Conservation (phyloP, 352 stramenopile species). For the Globisporangium alternatum region DNA sequence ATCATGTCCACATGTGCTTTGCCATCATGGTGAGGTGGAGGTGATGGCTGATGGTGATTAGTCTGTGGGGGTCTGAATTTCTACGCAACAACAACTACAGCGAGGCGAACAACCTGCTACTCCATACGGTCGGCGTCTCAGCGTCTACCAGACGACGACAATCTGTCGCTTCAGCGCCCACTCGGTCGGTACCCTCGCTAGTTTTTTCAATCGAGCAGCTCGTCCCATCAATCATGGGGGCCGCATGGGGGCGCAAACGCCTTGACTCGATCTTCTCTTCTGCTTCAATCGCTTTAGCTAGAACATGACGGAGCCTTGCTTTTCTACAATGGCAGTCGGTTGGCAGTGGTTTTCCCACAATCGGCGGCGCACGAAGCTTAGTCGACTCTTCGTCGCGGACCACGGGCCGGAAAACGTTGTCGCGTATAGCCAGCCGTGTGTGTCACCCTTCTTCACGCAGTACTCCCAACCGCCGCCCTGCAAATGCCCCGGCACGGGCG, state of each 20-base stretch:
- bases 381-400: constrained; percentile 41
- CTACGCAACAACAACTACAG: constrained; percentile 4
- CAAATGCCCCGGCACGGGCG: constrained; percentile 33
- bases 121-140: neutral
- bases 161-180: neutral
- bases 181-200: neutral
- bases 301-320: constrained; percentile 26
- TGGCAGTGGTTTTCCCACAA: constrained; percentile 71
- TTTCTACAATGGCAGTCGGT: constrained; percentile 13
- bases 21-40: neutral
- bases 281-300: constrained; percentile 10
- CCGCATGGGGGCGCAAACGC: too few relatives aligned
- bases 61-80: neutral
- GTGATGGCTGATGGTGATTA: neutral
- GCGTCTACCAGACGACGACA: neutral
- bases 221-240: neutral
- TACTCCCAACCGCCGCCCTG: constrained; percentile 52
- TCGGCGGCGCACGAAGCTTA: constrained; percentile 62
- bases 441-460: constrained; percentile 41
- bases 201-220: neutral
- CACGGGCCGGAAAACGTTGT: constrained; percentile 59
- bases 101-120: neutral
- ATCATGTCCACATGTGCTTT: neutral
- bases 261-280: neutral
- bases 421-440: constrained; percentile 65